These are phyloP conservation scores for Dothistroma septosporum DNA, from an alignment of 2,329 filamentous ascomycete genomes.

Conservation along the genomic window DNA sequence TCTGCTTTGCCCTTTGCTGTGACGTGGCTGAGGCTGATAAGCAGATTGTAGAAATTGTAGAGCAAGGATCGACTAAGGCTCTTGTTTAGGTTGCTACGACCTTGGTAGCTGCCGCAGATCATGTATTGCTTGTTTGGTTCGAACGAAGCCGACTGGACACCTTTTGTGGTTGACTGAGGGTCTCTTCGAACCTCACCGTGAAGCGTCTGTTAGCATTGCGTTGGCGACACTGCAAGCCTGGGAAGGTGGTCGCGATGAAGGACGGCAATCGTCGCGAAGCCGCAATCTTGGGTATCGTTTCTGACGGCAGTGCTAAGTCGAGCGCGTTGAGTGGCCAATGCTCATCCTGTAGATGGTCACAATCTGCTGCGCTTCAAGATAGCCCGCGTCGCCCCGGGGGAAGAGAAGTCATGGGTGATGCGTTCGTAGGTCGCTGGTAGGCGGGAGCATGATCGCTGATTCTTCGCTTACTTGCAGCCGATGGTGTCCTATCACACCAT, in stretches of 20 bases:
- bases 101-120: neutral
- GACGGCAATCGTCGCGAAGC: neutral
- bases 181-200: neutral
- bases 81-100: neutral
- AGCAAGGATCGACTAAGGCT: neutral
- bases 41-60: too few species aligned
- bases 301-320: too few species aligned
- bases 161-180: neutral
- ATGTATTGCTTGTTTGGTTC: constrained; percentile 1
- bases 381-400: too few species aligned
- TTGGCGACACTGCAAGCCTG: neutral
- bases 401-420: too few species aligned
- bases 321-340: too few species aligned
- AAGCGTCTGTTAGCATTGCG: neutral
- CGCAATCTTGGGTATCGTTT: neutral
- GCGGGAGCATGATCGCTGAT: neutral
- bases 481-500: neutral
- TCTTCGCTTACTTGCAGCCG: constrained; percentile 2
- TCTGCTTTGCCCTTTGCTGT: neutral
- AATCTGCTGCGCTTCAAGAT: too few species aligned
- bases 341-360: too few species aligned
- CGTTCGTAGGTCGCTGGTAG: too few species aligned
- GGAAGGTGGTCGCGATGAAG: neutral
- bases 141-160: neutral
- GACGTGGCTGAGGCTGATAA: neutral